Evolutionary conservation across 75 land plant species (phyloP).

Genomic region (Ceratopteris richardii): DNA sequence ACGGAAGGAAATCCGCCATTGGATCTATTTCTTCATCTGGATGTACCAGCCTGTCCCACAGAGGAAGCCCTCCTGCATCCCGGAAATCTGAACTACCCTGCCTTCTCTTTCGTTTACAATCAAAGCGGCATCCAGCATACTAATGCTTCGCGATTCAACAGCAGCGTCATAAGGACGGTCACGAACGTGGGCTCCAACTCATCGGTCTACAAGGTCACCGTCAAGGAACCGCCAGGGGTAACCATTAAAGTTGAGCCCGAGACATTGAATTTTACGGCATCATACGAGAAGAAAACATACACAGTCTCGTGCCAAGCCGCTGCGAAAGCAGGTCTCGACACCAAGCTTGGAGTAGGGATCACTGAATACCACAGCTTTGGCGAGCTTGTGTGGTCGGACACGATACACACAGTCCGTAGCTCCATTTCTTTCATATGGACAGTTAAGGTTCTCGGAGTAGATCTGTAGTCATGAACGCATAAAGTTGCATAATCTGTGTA

Average conservation of each 20-base stretch:
- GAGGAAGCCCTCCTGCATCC: no score
- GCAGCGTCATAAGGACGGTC: constrained; percentile 50
- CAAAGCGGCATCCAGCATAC: no score
- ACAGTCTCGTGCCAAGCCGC: constrained; percentile 37
- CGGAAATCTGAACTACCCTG: constrained; percentile 77
- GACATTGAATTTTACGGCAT: constrained; percentile 44
- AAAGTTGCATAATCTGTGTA: no score
- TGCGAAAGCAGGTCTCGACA: no score
- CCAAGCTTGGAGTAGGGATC: constrained; percentile 15
- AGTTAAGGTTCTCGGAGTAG: no score
- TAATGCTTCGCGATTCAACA: constrained; percentile 8
- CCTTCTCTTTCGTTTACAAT: constrained; percentile 54
- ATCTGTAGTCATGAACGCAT: no score
- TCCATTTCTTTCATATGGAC: constrained; percentile 60
- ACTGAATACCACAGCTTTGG: constrained; percentile 57
- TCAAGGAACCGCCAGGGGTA: constrained; percentile 31
- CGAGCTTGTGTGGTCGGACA: constrained; percentile 63
- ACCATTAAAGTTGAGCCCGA: constrained; percentile 49
- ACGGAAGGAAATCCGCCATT: neutral
- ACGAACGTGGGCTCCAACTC: constrained; percentile 70
- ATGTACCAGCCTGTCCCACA: no score
- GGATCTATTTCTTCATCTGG: no score
- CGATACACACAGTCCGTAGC: constrained; percentile 61
- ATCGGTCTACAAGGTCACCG: constrained; percentile 40
- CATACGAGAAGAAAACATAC: constrained; percentile 49